Base-by-base conservation (phyloP, 208 protist genomes). In the Balamuthia mandrillaris region DNA sequence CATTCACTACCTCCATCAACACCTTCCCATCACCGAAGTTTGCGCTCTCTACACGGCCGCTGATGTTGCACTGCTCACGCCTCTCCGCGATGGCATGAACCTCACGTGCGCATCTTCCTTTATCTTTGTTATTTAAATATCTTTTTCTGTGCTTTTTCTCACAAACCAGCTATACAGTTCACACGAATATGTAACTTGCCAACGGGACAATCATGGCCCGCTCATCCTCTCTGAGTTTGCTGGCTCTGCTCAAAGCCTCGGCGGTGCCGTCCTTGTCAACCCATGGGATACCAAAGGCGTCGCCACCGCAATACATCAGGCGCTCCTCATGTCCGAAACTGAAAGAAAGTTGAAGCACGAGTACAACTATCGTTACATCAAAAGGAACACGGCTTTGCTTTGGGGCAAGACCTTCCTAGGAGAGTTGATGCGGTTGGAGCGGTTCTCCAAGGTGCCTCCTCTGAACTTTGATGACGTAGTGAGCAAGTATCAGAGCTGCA, bases 81-180 rank as follows among this genome's bases (percentile, higher is more conserved):
- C 92, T 2, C 85, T 94, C 44, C 45, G 92, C 41, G 92, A 94
- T 75, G 92, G 92, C 42, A 94, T 95, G 92, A 94, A 94, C 77
- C 51, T 94, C 54, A 68, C 56, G 75, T 83, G 51, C 5, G 54
- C 27, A 31, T 21, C 6, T 79, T 37, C 31, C 37, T 27, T 14
- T 33, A 16, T 24, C 29, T 58, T 3, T 60, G 21, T 31, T 2
- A 9, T 51, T 27, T 9, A 52, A 39, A 24, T 63, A 12, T 63
- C 56, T 63, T 33, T 1, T 10, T 33, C 52, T 60, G 52, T 60
- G 6, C 31, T 18, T 60, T 27, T 18, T 33, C 6, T 4, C 14
- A 33, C 44, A 39, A 35, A 18, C 14, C 14, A 18, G 14, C 14
- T 52, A 10, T 56, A 4, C 70, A 91, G 31, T 72, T 87, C 52